These are phyloP conservation scores for Penicillium sp. DNA, from an alignment of 2,329 filamentous ascomycete genomes.

Conservation along the genomic window DNA sequence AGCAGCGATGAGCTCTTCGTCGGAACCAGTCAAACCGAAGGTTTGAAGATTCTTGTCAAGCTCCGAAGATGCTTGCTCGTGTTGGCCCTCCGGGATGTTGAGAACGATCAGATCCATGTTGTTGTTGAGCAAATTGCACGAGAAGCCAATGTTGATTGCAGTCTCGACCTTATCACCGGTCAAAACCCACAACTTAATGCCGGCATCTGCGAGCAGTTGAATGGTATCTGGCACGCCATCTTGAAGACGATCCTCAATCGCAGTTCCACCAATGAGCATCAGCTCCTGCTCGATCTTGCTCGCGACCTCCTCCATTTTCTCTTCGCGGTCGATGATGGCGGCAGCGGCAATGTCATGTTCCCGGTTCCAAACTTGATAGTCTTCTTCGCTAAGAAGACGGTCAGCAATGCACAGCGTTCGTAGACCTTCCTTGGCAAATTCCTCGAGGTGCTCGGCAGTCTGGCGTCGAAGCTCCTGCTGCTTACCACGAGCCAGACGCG, in stretches of 20 bases:
- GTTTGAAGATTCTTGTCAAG: constrained; percentile 73
- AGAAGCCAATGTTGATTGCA: constrained; percentile 99
- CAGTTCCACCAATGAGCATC: constrained; percentile 86
- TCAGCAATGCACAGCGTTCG: constrained; percentile 94
- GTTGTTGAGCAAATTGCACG: constrained; percentile 95
- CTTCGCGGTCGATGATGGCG: constrained; percentile 83
- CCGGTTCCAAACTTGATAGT: constrained; percentile 83
- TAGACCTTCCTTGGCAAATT: constrained; percentile 94
- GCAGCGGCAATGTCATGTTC: constrained; percentile 87
- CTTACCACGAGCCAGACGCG: constrained; percentile 81
- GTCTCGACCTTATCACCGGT: constrained; percentile 99
- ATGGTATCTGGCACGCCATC: constrained; percentile 98
- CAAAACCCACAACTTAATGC: constrained; percentile 98
- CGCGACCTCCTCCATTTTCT: constrained; percentile 87
- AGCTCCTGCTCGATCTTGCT: constrained; percentile 91
- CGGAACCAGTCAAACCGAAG: constrained; percentile 82
- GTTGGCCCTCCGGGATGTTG: constrained; percentile 78
- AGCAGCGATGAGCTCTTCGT: constrained; percentile 81
- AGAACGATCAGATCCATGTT: constrained; percentile 96
- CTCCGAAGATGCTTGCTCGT: constrained; percentile 69
- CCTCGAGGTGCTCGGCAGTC: constrained; percentile 93
- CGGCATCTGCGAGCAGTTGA: constrained; percentile 84
- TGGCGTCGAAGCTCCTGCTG: constrained; percentile 80
- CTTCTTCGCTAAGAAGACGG: constrained; percentile 76
- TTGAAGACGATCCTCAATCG: constrained; percentile 95